Conservation (phyloP, 2,329 filamentous ascomycete species). For the Claviceps sorghi region DNA sequence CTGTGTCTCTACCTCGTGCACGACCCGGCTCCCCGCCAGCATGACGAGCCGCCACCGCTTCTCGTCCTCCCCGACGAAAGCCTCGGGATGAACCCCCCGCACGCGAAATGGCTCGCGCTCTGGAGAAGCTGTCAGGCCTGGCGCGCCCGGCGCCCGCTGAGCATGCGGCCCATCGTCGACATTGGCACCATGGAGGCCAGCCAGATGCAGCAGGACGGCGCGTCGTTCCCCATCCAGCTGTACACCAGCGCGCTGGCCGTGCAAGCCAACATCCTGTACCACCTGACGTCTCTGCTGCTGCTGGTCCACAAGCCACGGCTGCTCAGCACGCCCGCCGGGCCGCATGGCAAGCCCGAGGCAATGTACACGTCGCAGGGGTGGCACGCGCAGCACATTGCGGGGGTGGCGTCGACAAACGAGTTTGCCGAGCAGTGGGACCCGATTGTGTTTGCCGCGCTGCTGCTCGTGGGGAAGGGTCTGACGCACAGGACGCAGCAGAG, state of each 20-base stretch:
- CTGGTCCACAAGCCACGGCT: slow-evolving; percentile 11
- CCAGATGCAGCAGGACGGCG: slow-evolving; percentile 7
- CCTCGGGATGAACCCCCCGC: not conserved
- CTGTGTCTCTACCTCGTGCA: slow-evolving; percentile 5
- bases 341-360: not conserved
- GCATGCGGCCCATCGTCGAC: slow-evolving; percentile 9
- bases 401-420: slow-evolving; percentile 14
- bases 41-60: not conserved
- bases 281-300: slow-evolving; percentile 11
- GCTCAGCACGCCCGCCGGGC: slow-evolving; percentile 5
- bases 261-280: slow-evolving; percentile 9
- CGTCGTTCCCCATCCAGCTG: slow-evolving; percentile 11
- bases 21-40: not conserved
- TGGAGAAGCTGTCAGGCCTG: slow-evolving; percentile 9
- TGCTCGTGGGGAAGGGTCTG: slow-evolving; percentile 13
- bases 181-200: slow-evolving; percentile 10
- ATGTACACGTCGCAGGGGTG: slow-evolving; percentile 10
- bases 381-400: slow-evolving; percentile 18
- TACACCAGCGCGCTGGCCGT: slow-evolving; percentile 11
- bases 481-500: slow-evolving; percentile 15
- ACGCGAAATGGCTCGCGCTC: slow-evolving; percentile 6
- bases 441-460: slow-evolving; percentile 13
- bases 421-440: slow-evolving; percentile 20
- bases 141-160: slow-evolving; percentile 7
- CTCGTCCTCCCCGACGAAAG: not conserved